Base-by-base conservation (phyloP, 2,329 filamentous ascomycete species). In the Phaeoacremonium minimum region DNA sequence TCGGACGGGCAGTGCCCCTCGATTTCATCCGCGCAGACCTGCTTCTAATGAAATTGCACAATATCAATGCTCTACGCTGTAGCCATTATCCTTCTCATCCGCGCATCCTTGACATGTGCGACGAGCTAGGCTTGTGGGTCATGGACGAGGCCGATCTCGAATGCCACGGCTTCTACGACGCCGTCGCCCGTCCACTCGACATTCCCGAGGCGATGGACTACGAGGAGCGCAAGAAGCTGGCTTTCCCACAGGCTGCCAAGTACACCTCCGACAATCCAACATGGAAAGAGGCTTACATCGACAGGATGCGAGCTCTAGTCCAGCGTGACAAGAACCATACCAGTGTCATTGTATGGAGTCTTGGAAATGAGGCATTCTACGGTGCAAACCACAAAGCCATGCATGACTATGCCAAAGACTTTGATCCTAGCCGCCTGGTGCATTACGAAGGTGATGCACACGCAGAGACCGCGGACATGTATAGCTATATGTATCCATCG, bases 331-430 rank as follows among this genome's bases (percentile, higher is more conserved):
- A 85, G 58, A 82, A 87, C 40, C 79, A 86, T 45, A 57, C 83
- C 1, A 80, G 71, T n/a, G 67, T 87, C 33, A 77, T 87, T 33
- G 74, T 86, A 29, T 87, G 84, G 84, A 83, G 77, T 32, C 64
- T 87, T 0, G 84, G 83, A 0, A 87, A 87, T 48, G 83, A 87
- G 51, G 75, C 82, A 0, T 87, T 85, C 51, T 86, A 84, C 48
- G 83, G 83, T 1, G 61, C 65, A 7, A 87, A 87, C 49, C 79
- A 83, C 49, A 67, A 66, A 31, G 76, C 74, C 20, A 87, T 87
- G 83, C 80, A 80, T 46, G 60, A 79, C 4, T 81, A 73, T 51
- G 69, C 72, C 33, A 80, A 77, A 42, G 40, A 58, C 2, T 60
- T 68, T n/a, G 82, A 86, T 45, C 65, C 72, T 0, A 70, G 68